Conservation (phyloP, 306 rosid species). For the Cucurbita pepo region DNA sequence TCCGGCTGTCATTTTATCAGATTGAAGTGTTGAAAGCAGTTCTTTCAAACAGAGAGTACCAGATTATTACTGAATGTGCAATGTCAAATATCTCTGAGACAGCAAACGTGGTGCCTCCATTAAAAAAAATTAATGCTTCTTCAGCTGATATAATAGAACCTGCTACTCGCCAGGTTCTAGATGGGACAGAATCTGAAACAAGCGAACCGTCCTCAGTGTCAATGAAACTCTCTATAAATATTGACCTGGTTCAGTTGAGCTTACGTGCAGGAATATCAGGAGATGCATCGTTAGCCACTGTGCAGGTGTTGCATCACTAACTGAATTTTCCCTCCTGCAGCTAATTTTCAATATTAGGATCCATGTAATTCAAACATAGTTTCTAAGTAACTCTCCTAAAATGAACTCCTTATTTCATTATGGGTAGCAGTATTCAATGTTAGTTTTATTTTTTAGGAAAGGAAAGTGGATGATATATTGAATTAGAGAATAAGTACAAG, state of each 20-base stretch:
- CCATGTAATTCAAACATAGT: not conserved
- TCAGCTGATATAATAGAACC: slow-evolving; percentile 23
- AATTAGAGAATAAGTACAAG: not conserved
- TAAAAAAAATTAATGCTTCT: slow-evolving; percentile 26
- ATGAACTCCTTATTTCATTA: not conserved
- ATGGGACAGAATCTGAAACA: slow-evolving; percentile 26
- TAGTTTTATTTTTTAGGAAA: not conserved
- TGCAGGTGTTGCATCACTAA: slow-evolving; percentile 42
- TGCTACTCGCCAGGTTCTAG: slow-evolving; percentile 17
- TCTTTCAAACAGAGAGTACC: slow-evolving; percentile 76
- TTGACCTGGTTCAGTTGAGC: slow-evolving; percentile 66
- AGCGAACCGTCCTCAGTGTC: slow-evolving; percentile 29
- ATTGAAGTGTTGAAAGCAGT: slow-evolving; percentile 78
- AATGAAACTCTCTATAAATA: slow-evolving; percentile 44
- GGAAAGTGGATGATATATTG: not conserved
- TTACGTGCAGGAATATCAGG: slow-evolving; percentile 52
- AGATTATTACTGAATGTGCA: slow-evolving; percentile 84
- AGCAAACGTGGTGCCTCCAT: slow-evolving; percentile 42
- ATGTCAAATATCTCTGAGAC: slow-evolving; percentile 76
- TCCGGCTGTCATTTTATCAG: slow-evolving; percentile 17
- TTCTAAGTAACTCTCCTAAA: not conserved
- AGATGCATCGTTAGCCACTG: slow-evolving; percentile 76
- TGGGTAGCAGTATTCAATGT: not conserved
- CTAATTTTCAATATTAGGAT: not conserved
- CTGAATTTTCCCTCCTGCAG: not conserved